These are phyloP conservation scores for Gleditsia sinensis DNA, from an alignment of 306 rosid species.

Conservation along the genomic window DNA sequence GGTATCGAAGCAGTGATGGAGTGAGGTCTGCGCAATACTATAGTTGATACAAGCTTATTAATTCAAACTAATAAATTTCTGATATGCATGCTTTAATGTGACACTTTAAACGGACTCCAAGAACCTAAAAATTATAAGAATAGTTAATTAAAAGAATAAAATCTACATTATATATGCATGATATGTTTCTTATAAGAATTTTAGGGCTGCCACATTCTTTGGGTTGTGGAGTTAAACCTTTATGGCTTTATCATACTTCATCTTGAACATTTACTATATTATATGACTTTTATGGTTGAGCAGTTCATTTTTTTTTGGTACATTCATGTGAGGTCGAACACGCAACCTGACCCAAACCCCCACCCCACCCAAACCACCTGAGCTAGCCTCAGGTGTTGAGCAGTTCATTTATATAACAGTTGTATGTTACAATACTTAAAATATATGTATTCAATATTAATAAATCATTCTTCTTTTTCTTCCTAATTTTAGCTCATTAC, in stretches of 20 bases:
- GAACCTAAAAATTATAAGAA: neutral
- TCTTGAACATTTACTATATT: neutral
- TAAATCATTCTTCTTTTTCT: neutral
- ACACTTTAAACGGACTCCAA: neutral
- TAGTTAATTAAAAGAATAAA: neutral
- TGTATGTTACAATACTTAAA: neutral
- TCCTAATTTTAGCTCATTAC: neutral
- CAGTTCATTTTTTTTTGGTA: too few relatives aligned
- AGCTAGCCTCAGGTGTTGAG: too few relatives aligned
- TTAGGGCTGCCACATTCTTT: neutral
- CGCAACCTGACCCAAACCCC: too few relatives aligned
- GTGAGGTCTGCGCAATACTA: neutral
- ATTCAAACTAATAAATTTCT: neutral
- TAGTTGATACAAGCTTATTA: neutral
- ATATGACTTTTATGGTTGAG: neutral
- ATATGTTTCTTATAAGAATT: neutral
- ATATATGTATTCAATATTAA: too few relatives aligned
- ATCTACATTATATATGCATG: neutral
- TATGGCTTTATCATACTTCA: neutral
- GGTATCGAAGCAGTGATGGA: neutral
- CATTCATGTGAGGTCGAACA: too few relatives aligned
- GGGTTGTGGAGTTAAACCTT: neutral
- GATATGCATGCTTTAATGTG: neutral
- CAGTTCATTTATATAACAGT: neutral
- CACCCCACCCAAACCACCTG: too few relatives aligned